These are phyloP conservation scores for Asterionellopsis glacialis DNA, from an alignment of 108 stramenopile genomes.

Conservation along the genomic window DNA sequence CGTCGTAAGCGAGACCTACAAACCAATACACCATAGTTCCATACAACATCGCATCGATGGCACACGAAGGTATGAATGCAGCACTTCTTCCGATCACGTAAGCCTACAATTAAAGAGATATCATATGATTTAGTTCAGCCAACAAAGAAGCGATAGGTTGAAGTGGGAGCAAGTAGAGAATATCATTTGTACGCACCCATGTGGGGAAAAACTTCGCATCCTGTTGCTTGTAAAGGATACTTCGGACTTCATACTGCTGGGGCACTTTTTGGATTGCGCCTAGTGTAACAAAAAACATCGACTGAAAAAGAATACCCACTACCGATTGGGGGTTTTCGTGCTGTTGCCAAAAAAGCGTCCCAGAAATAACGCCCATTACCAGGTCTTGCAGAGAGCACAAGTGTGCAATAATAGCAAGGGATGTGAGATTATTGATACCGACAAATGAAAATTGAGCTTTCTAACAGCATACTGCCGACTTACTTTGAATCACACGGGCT, in stretches of 20 bases:
- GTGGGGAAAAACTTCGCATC: slow-evolving; percentile 84
- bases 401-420: not conserved
- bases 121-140: too few relatives aligned
- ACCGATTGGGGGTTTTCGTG: slow-evolving; percentile 27
- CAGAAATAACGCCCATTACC: slow-evolving; percentile 58
- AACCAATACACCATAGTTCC: slow-evolving; percentile 58
- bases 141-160: slow-evolving; percentile 48
- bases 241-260: slow-evolving; percentile 51
- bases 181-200: slow-evolving; percentile 14
- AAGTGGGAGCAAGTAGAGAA: slow-evolving; percentile 50
- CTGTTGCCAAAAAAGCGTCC: slow-evolving; percentile 57
- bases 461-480: too few relatives aligned
- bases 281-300: slow-evolving; percentile 56
- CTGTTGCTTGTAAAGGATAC: slow-evolving; percentile 84
- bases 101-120: too few relatives aligned
- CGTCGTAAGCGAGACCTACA: slow-evolving; percentile 37
- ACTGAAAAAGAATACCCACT: slow-evolving; percentile 50
- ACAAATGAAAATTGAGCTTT: too few relatives aligned
- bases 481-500: slow-evolving; percentile 38
- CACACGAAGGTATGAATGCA: slow-evolving; percentile 32
- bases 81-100: slow-evolving; percentile 47
- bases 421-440: too few relatives aligned
- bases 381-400: slow-evolving; percentile 42
- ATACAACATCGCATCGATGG: slow-evolving; percentile 47
- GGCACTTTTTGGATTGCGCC: slow-evolving; percentile 70